Evolutionary conservation across 805 yeast genomes (phyloP), one percentile per base, ranked within the genome.

Genomic region (Saccharomycopsis olivae): DNA sequence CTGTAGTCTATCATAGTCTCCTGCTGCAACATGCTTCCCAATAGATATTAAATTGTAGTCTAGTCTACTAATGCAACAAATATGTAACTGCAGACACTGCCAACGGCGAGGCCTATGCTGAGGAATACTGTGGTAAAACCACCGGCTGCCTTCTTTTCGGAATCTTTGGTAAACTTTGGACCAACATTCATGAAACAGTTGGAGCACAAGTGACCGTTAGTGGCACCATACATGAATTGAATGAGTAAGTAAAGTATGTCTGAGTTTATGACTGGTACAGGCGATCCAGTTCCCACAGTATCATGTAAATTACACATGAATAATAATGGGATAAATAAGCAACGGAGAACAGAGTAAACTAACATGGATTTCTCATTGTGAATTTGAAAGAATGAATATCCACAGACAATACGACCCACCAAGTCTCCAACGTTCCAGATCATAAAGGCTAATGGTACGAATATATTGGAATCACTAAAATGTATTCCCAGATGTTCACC

Each of bases 391-490:
- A 46, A 25, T 1, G 62, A 59, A 38, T 51, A 55, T 2, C 83
- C 75, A 66, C 95, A 76, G 27, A 69, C 46, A 3, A 85, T 55
- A 35, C 98, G 66, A 1, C 96, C 96, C 2, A 65, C 57, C 20
- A 92, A 64, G 55, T 89, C 98, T 15, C 97, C 97, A 11, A 74
- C 41, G 57, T 89, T 89, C 98, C 98, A 89, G 13, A 82, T 56
- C 17, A 88, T 62, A 55, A 80, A 86, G 2, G 85, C 77, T 38
- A 86, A 57, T 2, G 97, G 96, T 14, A 85, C 71, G 53, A 71
- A 78, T 27, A 77, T 63, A 27, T 58, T 48, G 2, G 47, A 41
- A 9, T 45, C 30, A 37, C 41, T 44, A 32, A 48, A 43, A 1
- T 8, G 45, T 24, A 44, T 19, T n/a, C 38, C 38, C n/a, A n/a